Base-by-base conservation (phyloP, 345 rosid genomes). In the Aquilaria sinensis region DNA sequence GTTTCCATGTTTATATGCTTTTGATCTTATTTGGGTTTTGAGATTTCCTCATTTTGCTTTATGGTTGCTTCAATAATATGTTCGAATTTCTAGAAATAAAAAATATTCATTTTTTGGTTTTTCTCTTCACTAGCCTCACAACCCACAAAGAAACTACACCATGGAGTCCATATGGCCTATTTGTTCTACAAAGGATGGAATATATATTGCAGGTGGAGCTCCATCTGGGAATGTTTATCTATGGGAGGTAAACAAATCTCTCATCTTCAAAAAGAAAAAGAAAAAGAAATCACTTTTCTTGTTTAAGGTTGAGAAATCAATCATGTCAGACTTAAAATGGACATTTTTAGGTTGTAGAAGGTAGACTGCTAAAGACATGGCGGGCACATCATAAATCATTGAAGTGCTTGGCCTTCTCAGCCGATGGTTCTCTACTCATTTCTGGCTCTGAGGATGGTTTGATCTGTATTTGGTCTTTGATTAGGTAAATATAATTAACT, bases 131-230 rank as follows among this genome's bases (percentile, higher is more conserved):
- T 68, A 82, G 83, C 78, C 81, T 48, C 80, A 70, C 2, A 55
- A 78, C 34, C 83, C 83, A 43, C 51, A 58, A 15, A 63, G 80
- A 31, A 79, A 78, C 75, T 79, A 82, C 64, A 79, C 83, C 10
- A 68, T 82, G 68, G 87, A 82, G 70, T 76, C 80, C 31, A 70
- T 82, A 6, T 81, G 81, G 12, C 83, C 87, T 15, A 47, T 82
- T 77, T 57, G 70, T 51, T 67, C 73, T 71, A 74, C 83, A 58
- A 72, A 55, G 60, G 80, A 79, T 63, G 80, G 83, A 51, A 14
- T 62, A 52, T 82, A 72, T 77, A 68, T 82, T 57, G 87, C 75
- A n/a, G 83, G 80, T 9, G 87, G 81, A 12, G 55, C 81, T 31
- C 49, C 70, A 47, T 77, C 87, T 9, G 87, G 86, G 72, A 79